Base-by-base conservation (phyloP, 2,329 filamentous ascomycete species). In the Curvularia sp. region DNA sequence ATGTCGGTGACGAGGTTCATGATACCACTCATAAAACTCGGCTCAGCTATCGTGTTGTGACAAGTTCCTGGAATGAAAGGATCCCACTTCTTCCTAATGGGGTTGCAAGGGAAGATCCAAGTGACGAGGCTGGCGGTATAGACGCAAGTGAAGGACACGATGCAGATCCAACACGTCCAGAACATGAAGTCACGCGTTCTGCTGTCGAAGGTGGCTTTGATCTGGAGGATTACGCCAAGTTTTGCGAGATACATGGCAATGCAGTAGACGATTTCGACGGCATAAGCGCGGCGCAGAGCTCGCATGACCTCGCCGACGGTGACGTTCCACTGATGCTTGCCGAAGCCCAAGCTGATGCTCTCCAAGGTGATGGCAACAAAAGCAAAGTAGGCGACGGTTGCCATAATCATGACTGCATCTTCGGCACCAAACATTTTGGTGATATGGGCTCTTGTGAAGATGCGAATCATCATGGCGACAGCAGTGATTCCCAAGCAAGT, bases 131-230 rank as follows among this genome's bases (percentile, higher is more conserved):
- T 54, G 31, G 57, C 41, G 0, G 57, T 46, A 38, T 69, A 71
- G 6, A 58, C 58, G 20, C 43, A 49, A 15, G 41, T 58, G 2
- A 55, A 28, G 9, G 42, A 22, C 0, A 55, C 53, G 33, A 72
- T 63, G 31, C 69, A 46, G n/a, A 55, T 51, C 60, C 65, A 64
- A 26, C 51, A 61, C 31, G 57, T 51, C 62, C 61, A 71, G 31
- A 53, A 64, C 42, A 58, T 54, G 39, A 58, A 62, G 8, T 46
- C 42, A 13, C 42, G 44, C 12, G 49, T 41, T 38, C 49, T 55
- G 6, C 43, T 50, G 10, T 50, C 30, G 42, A 64, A 62, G 4
- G 65, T 64, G 38, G 54, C 53, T 41, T 61, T 57, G 53, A 67
- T 62, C 35, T 65, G 61, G 3, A 65, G 44, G 5, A 67, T 47